A percentile compares a stretch with the other conserved stretches of the same genome.
These are phyloP conservation scores for Suhomyces terraborum DNA, from an alignment of 1,139 yeast species.

Conservation along the genomic window DNA sequence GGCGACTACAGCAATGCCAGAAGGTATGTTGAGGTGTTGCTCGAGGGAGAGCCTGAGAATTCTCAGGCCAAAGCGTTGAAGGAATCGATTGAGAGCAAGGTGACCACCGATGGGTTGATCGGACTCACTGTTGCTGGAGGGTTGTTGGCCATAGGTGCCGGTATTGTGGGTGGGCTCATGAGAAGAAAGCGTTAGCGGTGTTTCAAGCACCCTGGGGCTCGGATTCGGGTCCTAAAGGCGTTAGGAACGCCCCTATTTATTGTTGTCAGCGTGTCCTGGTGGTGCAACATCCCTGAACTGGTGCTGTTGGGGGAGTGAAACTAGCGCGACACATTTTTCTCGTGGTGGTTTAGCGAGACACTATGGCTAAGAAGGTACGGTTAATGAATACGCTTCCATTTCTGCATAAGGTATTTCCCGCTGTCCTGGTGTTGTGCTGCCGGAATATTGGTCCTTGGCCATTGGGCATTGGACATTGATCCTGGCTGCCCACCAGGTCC, in stretches of 20 bases:
- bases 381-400: no score
- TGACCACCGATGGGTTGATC: conserved; percentile 82
- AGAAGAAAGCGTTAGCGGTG: conserved; percentile 39
- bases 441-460: no score
- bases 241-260: not conserved
- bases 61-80: conserved; percentile 72
- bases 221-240: no score
- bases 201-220: no score
- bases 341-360: no score
- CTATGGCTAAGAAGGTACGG: no score
- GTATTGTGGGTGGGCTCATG: conserved; percentile 59
- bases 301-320: no score
- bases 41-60: conserved; percentile 81
- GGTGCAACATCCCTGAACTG: not conserved
- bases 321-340: no score
- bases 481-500: no score
- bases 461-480: no score
- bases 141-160: conserved; percentile 78
- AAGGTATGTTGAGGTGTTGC: conserved; percentile 76
- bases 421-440: no score
- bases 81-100: conserved; percentile 77
- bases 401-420: no score
- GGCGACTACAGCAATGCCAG: conserved; percentile 88
- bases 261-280: not conserved
- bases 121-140: conserved; percentile 90